phyloP scores from a whole-genome alignment of 2,329 filamentous ascomycete species.

The Pyricularia sp. region DNA sequence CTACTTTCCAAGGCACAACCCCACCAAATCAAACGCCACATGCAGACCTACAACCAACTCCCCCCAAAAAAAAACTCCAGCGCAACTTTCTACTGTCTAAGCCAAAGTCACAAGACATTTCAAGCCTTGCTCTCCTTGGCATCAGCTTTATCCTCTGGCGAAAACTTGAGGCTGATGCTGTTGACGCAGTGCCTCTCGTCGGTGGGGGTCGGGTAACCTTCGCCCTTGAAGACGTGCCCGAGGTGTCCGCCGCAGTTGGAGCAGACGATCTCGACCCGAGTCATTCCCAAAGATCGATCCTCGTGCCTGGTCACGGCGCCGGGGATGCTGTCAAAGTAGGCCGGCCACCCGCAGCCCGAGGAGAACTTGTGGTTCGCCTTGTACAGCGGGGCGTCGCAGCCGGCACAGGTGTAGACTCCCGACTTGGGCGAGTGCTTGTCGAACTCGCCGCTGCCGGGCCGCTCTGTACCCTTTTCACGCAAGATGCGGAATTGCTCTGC shows the following conservation, averaged over 20 bases:
- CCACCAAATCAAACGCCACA: background rate
- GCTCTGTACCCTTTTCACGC: slow-evolving; percentile 82
- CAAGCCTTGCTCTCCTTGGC: slow-evolving; percentile 1
- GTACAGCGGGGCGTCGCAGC: slow-evolving; percentile 79
- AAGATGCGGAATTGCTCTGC: slow-evolving; percentile 92
- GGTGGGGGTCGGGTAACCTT: slow-evolving; percentile 71
- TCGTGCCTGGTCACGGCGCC: slow-evolving; percentile 75
- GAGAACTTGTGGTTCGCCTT: slow-evolving; percentile 91
- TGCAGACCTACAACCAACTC: background rate
- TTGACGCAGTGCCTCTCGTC: slow-evolving; percentile 98
- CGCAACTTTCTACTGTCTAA: background rate
- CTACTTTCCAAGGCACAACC: background rate
- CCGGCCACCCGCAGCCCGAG: slow-evolving; percentile 93
- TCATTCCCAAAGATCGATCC: slow-evolving; percentile 69
- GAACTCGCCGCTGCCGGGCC: slow-evolving; percentile 65
- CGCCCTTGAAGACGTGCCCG: slow-evolving; percentile 85
- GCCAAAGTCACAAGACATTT: background rate
- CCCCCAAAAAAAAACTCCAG: background rate
- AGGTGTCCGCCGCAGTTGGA: slow-evolving; percentile 86
- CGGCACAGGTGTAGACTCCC: slow-evolving; percentile 80
- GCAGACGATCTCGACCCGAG: slow-evolving; percentile 85
- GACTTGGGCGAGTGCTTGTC: slow-evolving; percentile 68
- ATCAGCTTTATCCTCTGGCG: slow-evolving; percentile 30
- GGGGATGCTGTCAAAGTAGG: slow-evolving; percentile 91
- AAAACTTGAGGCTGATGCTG: slow-evolving; percentile 78